Conservation (phyloP, 139 green algal species). For the Chlamydomonas asymmetrica region DNA sequence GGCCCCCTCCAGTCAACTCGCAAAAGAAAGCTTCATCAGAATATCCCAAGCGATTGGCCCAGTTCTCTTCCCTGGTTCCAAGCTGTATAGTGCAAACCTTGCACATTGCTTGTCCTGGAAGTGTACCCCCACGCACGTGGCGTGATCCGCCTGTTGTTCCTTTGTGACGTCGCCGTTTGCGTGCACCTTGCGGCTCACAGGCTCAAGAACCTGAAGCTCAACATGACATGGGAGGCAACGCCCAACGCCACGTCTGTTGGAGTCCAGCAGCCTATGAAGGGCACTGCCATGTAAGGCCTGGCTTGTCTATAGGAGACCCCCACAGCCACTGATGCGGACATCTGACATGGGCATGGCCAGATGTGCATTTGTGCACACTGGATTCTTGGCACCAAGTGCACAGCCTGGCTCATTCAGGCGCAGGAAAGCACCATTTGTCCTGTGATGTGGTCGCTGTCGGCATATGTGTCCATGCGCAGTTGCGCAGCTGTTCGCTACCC, state of each 20-base stretch:
- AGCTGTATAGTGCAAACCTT: not conserved
- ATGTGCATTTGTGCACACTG: not conserved
- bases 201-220: not conserved
- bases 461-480: no score
- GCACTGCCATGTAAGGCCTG: not conserved
- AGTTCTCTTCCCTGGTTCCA: not conserved
- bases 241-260: not conserved
- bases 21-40: not conserved
- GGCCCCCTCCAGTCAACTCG: not conserved
- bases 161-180: not conserved
- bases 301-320: not conserved
- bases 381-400: no score
- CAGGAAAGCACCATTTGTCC: no score
- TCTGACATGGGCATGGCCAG: not conserved
- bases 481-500: no score
- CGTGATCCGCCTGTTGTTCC: no score
- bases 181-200: not conserved
- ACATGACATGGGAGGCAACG: slow-evolving; percentile 23
- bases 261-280: no score
- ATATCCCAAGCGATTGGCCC: not conserved
- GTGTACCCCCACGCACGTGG: not conserved
- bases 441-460: no score
- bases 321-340: not conserved
- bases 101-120: not conserved
- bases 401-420: no score